Base-by-base conservation (phyloP, 2,329 filamentous ascomycete species). In the Nothomitra cinnamomea region DNA sequence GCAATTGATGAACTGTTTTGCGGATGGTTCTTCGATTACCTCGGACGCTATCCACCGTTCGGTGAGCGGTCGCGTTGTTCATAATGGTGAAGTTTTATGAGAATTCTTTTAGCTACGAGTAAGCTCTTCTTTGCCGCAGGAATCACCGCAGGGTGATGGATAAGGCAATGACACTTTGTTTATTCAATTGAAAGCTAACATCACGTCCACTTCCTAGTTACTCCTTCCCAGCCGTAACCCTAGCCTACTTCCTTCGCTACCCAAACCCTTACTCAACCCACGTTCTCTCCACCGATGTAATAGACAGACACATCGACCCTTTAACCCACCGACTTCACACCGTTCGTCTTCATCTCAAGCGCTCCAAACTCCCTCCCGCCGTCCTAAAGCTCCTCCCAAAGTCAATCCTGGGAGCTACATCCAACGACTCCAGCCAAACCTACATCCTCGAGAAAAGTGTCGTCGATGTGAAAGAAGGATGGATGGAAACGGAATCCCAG, bases 231-330 rank as follows among this genome's bases (percentile, higher is more conserved):
- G 77, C 79, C 61, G 79, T 82, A 54, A 78, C 78, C 50, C 73
- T 83, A 56, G 79, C 79, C 64, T 83, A 82, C 69, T 82, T 82
- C 67, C 74, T 83, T 53, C 79, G 79, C 60, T 83, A 83, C 61
- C 79, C 79, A 1, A 83, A 83, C 60, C 79, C 79, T 25, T 82
- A 81, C 67, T 76, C 75, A 51, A 75, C 72, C 55, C 79, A 83
- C 69, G 79, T 83, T 59, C 69, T 80, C 58, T 79, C 76, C 51
- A 81, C 78, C 60, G 79, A 83, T 68, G 79, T 80, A 63, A 80
- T 83, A 63, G 72, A 77, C 57, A 77, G 79, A 54, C 70, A 73
- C 65, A 77, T 78, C 64, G 79, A 82, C 60, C 72, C 78, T 1
- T 66, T 67, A 24, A 80, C 76, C 1, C 71, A 79, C 57, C 75